Evolutionary conservation across 2,329 filamentous ascomycete genomes (phyloP), one percentile per base, ranked within the genome.

Genomic region (Raffaelea albimanens): DNA sequence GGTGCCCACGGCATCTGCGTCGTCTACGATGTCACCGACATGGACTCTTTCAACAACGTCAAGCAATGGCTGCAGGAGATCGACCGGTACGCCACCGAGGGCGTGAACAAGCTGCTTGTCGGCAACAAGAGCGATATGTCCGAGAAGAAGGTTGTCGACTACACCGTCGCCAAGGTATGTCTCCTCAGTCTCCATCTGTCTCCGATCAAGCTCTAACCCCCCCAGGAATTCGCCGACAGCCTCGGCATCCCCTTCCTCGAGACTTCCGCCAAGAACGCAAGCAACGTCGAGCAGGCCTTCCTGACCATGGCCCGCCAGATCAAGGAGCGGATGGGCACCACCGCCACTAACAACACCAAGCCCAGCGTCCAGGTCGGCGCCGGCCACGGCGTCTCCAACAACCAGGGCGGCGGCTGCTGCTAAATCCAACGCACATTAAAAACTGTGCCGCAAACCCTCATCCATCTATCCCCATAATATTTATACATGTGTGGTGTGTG

Each of bases 41-140:
- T 97, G 91, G 93, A 97, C 69, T 95, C 88, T 25, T 98, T 98
- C 87, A 97, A 98, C 83, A 98, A 97, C 75, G 93, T 98, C 62
- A 97, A 98, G 86, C 93, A 98, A 78, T 98, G 93, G 93, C 82
- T 98, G 53, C 93, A 98, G 71, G 93, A 98, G 75, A 98, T 98
- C 61, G 93, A 98, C 75, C 84, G 93, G 68, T 97, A 98, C 64
- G 93, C 93, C 60, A 98, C 93, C 58, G 93, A 98, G 73, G 93
- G 93, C 57, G 93, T 98, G 64, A 98, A 98, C 82, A 98, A 98
- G 80, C 80, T 98, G 57, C 83, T 98, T 53, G 91, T 98, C 54
- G 93, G 93, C 64, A 98, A 98, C 85, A 98, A 98, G 85, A 95
- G 89, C 72, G 93, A 98, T 86, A 97, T 98, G 89, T 83, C 91